Base-by-base conservation (phyloP, 2,329 filamentous ascomycete genomes). In the Didymella pomorum region DNA sequence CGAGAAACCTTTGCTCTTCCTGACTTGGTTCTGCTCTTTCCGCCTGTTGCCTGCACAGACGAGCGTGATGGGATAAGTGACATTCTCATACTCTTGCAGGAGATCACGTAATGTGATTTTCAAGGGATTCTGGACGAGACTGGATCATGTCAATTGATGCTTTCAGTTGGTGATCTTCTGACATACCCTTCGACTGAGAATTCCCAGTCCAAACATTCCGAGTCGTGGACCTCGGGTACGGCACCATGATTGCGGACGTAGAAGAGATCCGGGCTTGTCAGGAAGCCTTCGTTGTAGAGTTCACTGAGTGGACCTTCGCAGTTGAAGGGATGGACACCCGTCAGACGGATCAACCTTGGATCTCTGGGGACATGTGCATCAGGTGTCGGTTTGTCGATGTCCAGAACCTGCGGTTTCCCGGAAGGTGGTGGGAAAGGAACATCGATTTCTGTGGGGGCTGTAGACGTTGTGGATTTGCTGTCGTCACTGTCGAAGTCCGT, bases 1-100 rank as follows among this genome's bases (percentile, higher is more conserved):
- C 2, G 92, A 96, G 79, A 97, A 97, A 0, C 93, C 93, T 69
- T 97, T 96, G 1, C 91, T 92, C 76, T 97, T 97, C 16, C 92
- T 85, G 3, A 97, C 91, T 50, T 92, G 83, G 67, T 97, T 97
- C 73, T 97, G 93, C 77, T 97, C 93, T 78, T 97, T 97, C 29
- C 93, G 86, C 58, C 93, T 84, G 75, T 97, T 97, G 1, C 93
- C 93, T 4, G 93, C 93, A 75, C 93, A 97, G 21, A 97, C 93
- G 1, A 97, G 84, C 0, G 93, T 97, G 59, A 97, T 84, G 0
- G 93, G 93, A 57, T 90, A 91, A 2, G 93, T 97, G 25, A 92
- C 84, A 72, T 96, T 91, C 53, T 93, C 87, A 68, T 90, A 96
- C 9, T 90, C 84, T 33, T 83, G 79, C 29, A 96, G 80, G 0